phyloP scores from a whole-genome alignment of 345 rosid genomes.

The Linum usitatissimum region DNA sequence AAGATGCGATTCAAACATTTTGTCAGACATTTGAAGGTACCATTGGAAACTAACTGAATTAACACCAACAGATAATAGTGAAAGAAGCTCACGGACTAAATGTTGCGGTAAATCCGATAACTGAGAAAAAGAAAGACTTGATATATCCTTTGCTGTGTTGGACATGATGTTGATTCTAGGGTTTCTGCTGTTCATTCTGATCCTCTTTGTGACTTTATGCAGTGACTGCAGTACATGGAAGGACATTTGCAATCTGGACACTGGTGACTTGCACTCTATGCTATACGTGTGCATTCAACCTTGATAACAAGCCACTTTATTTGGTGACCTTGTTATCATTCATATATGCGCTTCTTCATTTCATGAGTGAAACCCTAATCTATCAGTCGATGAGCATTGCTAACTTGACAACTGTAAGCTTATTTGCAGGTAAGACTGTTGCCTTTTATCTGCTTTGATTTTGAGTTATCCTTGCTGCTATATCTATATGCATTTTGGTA shows the following conservation, averaged over 20 bases:
- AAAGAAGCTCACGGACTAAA: too few species aligned
- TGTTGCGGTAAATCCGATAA: too few species aligned
- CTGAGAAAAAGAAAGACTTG: too few species aligned
- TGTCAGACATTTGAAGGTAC: too few species aligned
- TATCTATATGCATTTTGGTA: neutral
- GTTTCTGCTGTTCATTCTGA: neutral
- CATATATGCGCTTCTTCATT: constrained; percentile 77
- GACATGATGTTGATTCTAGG: neutral
- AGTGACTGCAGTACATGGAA: constrained; percentile 98
- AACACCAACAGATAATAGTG: too few species aligned
- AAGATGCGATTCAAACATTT: too few species aligned
- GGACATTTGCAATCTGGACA: constrained; percentile 96
- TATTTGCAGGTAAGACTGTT: constrained; percentile 58
- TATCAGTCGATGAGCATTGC: constrained; percentile 67
- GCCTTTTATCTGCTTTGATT: neutral
- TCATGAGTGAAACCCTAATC: constrained; percentile 66
- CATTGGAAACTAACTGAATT: too few species aligned
- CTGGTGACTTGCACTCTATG: constrained; percentile 91
- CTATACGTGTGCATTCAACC: constrained; percentile 85
- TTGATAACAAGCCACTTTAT: constrained; percentile 65
- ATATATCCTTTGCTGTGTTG: too few species aligned
- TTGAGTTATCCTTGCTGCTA: neutral
- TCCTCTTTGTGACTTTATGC: constrained; percentile 12
- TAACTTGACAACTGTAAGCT: constrained; percentile 64
- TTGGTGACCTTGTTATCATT: constrained; percentile 75